phyloP scores from a whole-genome alignment of 139 green algal genomes.

The Eudorina sp. region DNA sequence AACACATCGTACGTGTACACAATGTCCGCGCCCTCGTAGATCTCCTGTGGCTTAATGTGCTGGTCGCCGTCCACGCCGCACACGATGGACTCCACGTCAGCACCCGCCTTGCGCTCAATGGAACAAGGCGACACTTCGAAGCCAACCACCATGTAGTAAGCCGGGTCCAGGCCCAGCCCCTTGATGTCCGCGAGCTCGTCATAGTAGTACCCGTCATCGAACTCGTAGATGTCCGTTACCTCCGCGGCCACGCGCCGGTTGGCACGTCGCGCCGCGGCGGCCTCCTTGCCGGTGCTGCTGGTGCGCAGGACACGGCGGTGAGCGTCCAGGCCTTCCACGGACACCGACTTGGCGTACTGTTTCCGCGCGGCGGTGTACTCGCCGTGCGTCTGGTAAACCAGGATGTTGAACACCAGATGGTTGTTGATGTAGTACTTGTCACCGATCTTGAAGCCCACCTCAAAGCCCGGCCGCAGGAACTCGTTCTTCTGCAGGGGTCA shows the following conservation, averaged over 20 bases:
- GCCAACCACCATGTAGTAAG: constrained; percentile 48
- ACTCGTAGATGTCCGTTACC: not conserved
- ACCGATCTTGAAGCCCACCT: constrained; percentile 80
- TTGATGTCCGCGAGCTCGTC: not conserved
- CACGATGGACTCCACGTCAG: constrained; percentile 73
- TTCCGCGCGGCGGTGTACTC: constrained; percentile 74
- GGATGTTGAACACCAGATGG: constrained; percentile 95
- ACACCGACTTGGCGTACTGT: constrained; percentile 40
- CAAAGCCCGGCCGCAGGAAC: constrained; percentile 86
- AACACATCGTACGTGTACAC: constrained; percentile 95
- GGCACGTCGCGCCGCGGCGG: not conserved
- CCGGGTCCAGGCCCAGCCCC: not conserved
- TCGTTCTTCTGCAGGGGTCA: constrained; percentile 72
- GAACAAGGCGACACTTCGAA: constrained; percentile 80
- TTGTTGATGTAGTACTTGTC: constrained; percentile 94
- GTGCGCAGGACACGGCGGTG: not conserved
- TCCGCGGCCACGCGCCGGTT: not conserved
- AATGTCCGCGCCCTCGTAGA: constrained; percentile 83
- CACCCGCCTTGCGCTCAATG: constrained; percentile 75
- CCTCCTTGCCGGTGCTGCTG: not conserved
- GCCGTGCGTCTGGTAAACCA: constrained; percentile 89
- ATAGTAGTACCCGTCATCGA: not conserved
- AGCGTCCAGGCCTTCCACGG: constrained; percentile 68
- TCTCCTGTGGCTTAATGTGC: constrained; percentile 68
- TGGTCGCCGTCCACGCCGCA: constrained; percentile 72